Evolutionary conservation across 2,329 filamentous ascomycete species (phyloP).

Genomic region (Didymellaceae sp.): DNA sequence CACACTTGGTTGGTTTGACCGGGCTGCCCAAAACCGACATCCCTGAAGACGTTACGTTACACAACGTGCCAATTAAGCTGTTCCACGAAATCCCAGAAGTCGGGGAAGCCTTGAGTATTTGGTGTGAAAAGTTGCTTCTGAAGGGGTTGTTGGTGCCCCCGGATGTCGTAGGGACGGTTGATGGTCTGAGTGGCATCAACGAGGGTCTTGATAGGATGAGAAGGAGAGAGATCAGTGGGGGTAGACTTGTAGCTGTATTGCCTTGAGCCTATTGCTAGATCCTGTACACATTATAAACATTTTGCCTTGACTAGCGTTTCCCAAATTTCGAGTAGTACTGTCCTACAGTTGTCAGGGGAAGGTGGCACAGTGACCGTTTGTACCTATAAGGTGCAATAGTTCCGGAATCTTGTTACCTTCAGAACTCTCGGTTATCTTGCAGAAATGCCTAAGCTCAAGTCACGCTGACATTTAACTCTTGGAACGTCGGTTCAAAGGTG

Average conservation of each 20-base stretch:
- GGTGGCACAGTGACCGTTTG: no score
- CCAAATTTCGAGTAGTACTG: no score
- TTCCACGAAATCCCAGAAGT: conserved; percentile 72
- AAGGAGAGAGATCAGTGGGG: conserved; percentile 70
- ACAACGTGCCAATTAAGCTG: conserved; percentile 76
- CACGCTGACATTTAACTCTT: no score
- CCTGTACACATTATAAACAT: neutral
- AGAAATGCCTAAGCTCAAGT: no score
- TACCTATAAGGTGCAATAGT: no score
- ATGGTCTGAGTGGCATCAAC: conserved; percentile 72
- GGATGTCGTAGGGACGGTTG: conserved; percentile 68
- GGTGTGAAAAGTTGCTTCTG: conserved; percentile 71
- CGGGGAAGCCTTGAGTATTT: conserved; percentile 67
- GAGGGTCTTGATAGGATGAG: conserved; percentile 70
- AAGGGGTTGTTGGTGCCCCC: conserved; percentile 63
- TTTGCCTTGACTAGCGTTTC: neutral
- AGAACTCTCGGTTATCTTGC: no score
- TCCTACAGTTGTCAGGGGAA: no score
- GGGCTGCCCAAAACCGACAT: conserved; percentile 66
- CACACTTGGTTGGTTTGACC: conserved; percentile 71
- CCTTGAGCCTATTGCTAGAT: neutral
- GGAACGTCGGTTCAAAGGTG: no score
- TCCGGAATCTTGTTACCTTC: no score
- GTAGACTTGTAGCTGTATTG: conserved; percentile 63
- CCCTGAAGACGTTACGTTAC: conserved; percentile 59